Percentiles rank a stretch among this genome's conserved stretches.
phyloP scores from a whole-genome alignment of 768 basidiomycete genomes.

The Tylopilus balloui region DNA sequence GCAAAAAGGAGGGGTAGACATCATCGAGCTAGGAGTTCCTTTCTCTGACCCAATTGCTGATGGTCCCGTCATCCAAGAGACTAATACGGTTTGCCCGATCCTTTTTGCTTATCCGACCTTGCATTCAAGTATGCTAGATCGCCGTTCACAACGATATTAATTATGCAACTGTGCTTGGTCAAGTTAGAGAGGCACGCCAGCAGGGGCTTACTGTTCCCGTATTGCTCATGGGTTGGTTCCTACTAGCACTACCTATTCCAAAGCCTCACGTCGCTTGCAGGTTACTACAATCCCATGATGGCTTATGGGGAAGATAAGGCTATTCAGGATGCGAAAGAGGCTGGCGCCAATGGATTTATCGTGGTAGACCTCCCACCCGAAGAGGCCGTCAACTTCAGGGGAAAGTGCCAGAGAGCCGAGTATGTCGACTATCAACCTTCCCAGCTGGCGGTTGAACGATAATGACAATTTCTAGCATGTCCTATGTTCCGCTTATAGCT shows the following conservation, averaged over 20 bases:
- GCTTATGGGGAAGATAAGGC: slow-evolving; percentile 95
- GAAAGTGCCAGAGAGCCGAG: slow-evolving; percentile 79
- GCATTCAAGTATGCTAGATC: slow-evolving; percentile 45
- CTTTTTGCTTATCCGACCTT: background rate
- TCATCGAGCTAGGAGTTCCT: slow-evolving; percentile 86
- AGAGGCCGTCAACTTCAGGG: slow-evolving; percentile 86
- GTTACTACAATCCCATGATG: slow-evolving; percentile 95
- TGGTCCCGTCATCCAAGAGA: slow-evolving; percentile 88
- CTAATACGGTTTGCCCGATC: slow-evolving; percentile 62
- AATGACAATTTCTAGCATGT: slow-evolving; percentile 53
- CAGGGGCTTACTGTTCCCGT: slow-evolving; percentile 83
- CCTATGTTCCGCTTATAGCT: slow-evolving; percentile 93
- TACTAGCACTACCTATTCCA: background rate
- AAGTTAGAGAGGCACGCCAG: slow-evolving; percentile 72
- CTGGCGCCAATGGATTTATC: slow-evolving; percentile 96
- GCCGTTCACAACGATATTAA: slow-evolving; percentile 80
- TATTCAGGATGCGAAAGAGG: slow-evolving; percentile 81
- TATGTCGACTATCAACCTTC: slow-evolving; percentile 37
- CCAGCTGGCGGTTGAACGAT: background rate
- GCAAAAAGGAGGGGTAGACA: slow-evolving; percentile 89
- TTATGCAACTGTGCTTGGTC: slow-evolving; percentile 68
- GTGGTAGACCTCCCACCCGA: slow-evolving; percentile 98
- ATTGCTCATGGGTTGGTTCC: slow-evolving; percentile 36
- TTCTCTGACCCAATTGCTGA: slow-evolving; percentile 92
- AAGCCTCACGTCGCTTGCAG: slow-evolving; percentile 36